phyloP scores from a whole-genome alignment of 345 rosid genomes.

The Citrus reticulata region DNA sequence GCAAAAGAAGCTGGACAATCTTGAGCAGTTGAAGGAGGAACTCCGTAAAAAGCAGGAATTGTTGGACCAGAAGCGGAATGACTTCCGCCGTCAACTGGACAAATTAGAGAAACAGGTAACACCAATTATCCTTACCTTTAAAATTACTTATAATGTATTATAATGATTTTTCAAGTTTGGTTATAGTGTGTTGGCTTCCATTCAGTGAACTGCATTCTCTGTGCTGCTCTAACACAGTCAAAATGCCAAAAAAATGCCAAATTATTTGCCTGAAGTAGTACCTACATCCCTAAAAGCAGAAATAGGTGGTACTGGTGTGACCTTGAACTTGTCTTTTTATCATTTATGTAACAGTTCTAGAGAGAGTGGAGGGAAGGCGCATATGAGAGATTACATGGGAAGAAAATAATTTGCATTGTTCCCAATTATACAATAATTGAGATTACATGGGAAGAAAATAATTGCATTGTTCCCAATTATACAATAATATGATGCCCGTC shows the following conservation, averaged over 20 bases:
- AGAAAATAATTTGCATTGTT: background rate
- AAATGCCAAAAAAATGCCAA: too few relatives aligned
- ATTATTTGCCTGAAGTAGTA: background rate
- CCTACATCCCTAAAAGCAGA: background rate
- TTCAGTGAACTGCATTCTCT: slow-evolving; percentile 5
- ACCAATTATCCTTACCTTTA: slow-evolving; percentile 10
- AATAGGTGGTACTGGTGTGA: background rate
- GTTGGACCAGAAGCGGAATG: slow-evolving; percentile 82
- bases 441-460: background rate
- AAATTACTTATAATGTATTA: background rate
- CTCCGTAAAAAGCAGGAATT: slow-evolving; percentile 87
- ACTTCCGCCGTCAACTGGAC: slow-evolving; percentile 68
- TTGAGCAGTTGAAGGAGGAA: slow-evolving; percentile 82
- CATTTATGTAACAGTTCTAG: background rate
- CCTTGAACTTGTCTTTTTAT: background rate
- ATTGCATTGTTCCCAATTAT: background rate
- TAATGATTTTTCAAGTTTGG: background rate
- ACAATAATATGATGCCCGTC: background rate
- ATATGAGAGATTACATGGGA: background rate
- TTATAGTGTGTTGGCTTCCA: background rate
- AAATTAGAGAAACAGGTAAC: slow-evolving; percentile 69
- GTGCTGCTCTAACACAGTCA: background rate
- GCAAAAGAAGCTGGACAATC: slow-evolving; percentile 68
- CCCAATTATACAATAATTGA: background rate
- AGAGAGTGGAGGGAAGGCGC: slow-evolving; percentile 1